A percentile compares a stretch with the other conserved stretches of the same genome.
Conservation (phyloP, 805 yeast genomes). For the Kazachstania taianensis region DNA sequence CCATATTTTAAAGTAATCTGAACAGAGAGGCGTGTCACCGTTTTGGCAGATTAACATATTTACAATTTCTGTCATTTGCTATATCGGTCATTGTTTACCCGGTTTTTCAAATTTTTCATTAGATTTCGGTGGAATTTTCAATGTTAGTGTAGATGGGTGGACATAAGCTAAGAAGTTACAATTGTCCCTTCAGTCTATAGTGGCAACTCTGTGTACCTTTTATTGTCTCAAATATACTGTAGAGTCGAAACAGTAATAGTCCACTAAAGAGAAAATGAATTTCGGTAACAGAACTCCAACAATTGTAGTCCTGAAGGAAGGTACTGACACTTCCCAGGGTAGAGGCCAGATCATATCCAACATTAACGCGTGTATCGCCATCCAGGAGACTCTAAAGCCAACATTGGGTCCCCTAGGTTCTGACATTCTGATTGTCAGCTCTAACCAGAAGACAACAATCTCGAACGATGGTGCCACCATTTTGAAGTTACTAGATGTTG, state of each 20-base stretch:
- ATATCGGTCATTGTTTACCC: no score
- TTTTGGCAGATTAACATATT: no score
- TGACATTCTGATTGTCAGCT: constrained; percentile 80
- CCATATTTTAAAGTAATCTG: no score
- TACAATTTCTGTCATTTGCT: no score
- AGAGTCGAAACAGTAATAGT: no score
- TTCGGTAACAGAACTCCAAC: constrained; percentile 94
- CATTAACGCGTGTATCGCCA: constrained; percentile 93
- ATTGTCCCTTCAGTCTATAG: no score
- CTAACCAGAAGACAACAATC: constrained; percentile 80
- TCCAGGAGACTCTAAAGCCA: constrained; percentile 89
- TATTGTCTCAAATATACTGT: no score
- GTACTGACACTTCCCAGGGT: constrained; percentile 96
- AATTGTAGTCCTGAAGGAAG: constrained; percentile 95
- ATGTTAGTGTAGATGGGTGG: neutral
- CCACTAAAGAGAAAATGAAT: no score
- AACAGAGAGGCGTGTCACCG: no score
- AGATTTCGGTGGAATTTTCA: neutral
- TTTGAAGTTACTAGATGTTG: constrained; percentile 81
- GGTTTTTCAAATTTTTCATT: no score
- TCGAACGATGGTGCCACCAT: constrained; percentile 99
- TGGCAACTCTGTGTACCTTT: no score
- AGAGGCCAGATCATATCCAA: constrained; percentile 90
- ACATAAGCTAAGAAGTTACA: no score
- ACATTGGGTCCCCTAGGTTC: constrained; percentile 97